Percentiles rank a stretch among this genome's conserved stretches.
phyloP scores from a whole-genome alignment of 2,329 filamentous ascomycete genomes.

The Alternaria sp. region DNA sequence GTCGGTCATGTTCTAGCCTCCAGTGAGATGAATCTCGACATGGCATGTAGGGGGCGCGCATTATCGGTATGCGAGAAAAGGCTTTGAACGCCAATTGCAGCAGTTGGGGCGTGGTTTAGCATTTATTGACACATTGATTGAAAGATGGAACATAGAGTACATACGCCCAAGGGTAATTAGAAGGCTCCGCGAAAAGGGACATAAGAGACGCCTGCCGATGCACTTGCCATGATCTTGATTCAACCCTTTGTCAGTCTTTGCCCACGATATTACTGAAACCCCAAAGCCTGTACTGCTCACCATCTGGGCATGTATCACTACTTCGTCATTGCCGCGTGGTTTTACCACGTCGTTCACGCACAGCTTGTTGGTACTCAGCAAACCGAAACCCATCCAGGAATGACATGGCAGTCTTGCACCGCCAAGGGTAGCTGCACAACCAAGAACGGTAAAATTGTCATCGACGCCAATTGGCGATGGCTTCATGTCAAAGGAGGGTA shows the following conservation, averaged over 20 bases:
- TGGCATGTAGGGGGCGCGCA: not conserved
- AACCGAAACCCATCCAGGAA: constrained; percentile 48
- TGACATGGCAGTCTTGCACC: constrained; percentile 48
- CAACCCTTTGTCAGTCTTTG: not conserved
- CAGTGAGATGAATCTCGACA: not conserved
- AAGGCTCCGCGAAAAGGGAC: not conserved
- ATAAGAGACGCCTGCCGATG: not conserved
- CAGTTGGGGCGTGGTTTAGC: not conserved
- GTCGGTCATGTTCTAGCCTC: not conserved
- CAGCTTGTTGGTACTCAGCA: constrained; percentile 52
- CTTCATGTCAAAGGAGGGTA: constrained; percentile 48
- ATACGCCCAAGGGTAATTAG: not conserved
- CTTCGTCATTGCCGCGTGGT: constrained; percentile 52
- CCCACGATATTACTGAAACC: constrained; percentile 2
- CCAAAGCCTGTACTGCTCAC: constrained; percentile 4
- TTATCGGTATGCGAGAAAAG: not conserved
- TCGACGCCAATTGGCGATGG: constrained; percentile 59
- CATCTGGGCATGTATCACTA: constrained; percentile 29
- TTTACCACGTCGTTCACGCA: constrained; percentile 53
- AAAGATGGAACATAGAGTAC: not conserved
- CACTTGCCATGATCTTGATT: not conserved
- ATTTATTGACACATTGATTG: not conserved
- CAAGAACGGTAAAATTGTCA: constrained; percentile 43
- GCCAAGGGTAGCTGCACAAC: constrained; percentile 45
- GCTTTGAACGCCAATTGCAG: not conserved